Base-by-base conservation (phyloP, 2,329 filamentous ascomycete species). In the Fusarium nisikadoi region DNA sequence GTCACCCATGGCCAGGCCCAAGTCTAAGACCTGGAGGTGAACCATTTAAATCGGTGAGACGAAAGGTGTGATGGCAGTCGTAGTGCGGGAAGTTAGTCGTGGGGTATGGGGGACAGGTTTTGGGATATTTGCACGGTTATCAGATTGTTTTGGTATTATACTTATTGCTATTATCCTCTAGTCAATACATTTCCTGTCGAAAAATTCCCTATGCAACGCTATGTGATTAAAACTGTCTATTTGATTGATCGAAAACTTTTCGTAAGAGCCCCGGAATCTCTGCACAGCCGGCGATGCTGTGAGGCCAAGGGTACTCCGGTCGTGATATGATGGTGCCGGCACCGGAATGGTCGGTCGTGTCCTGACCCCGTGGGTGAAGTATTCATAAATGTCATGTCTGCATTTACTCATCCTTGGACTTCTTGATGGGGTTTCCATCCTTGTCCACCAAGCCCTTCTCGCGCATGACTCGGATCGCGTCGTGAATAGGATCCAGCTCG, bases 361-460 rank as follows among this genome's bases (percentile, higher is more conserved):
- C n/a, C n/a, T n/a, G n/a, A n/a, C n/a, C 29, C 47, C 33, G 38
- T 46, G 23, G 33, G 46, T 54, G 36, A 29, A 49, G 39, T 38
- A 43, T 41, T 53, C 42, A 43, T 52, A 25, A 66, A 35, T 56
- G 27, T 52, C 45, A n/a, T 41, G 41, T 45, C 43, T n/a, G 45
- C 36, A 36, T 47, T 68, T 73, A 77, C 69, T 79, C 74, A 56
- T 74, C 73, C 59, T 81, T 80, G 20, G 65, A 54, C 72, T 81
- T 79, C 17, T 63, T 70, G 62, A 84, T 81, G 1, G 78, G 81
- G 61, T 84, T 80, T 31, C 81, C 83, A 57, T 83, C 77, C 73
- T 85, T 82, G 36, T 85, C 84, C 3, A 84, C 81, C 6, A 85
- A 77, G 0, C 83, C 83, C 76, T 84, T 84, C 57, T 79, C 82